Conservation (phyloP, 1,284 basidiomycete genomes). For the Papiliotrema nemorosa region DNA sequence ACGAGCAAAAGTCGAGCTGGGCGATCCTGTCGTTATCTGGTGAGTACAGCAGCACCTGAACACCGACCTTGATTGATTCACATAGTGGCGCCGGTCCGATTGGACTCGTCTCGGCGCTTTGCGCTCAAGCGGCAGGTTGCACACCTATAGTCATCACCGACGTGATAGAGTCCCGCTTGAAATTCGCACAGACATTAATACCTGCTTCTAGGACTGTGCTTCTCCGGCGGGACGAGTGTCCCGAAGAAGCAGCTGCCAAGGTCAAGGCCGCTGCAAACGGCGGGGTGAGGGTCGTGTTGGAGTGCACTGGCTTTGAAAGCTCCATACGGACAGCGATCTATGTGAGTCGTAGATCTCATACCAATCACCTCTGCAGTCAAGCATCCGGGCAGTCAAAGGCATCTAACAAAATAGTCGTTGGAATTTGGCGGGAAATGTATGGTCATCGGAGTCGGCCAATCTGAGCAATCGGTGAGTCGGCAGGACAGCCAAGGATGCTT, state of each 20-base stretch:
- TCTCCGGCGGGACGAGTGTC: conserved; percentile 33
- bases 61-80: background rate
- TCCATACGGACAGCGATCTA: conserved; percentile 76
- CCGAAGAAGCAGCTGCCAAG: conserved; percentile 39
- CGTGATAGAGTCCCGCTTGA: conserved; percentile 52
- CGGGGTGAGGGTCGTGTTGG: conserved; percentile 40
- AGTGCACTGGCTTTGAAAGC: conserved; percentile 74
- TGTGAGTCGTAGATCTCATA: conserved; percentile 47
- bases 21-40: conserved; percentile 52
- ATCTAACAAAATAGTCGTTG: conserved; percentile 46
- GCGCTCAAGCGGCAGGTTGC: conserved; percentile 54
- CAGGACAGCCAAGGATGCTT: too few relatives aligned
- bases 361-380: too few relatives aligned
- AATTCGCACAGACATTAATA: conserved; percentile 54
- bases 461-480: conserved; percentile 44
- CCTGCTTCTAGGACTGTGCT: conserved; percentile 50
- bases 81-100: conserved; percentile 53
- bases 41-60: conserved; percentile 22
- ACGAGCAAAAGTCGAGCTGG: conserved; percentile 51
- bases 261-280: conserved; percentile 43
- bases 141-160: conserved; percentile 56
- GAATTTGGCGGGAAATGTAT: conserved; percentile 53
- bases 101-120: conserved; percentile 54
- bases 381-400: too few relatives aligned
- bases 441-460: conserved; percentile 55